Percentiles rank a stretch among this genome's conserved stretches.
phyloP scores from a whole-genome alignment of 768 basidiomycete genomes.

The Psilocybe azurescens region DNA sequence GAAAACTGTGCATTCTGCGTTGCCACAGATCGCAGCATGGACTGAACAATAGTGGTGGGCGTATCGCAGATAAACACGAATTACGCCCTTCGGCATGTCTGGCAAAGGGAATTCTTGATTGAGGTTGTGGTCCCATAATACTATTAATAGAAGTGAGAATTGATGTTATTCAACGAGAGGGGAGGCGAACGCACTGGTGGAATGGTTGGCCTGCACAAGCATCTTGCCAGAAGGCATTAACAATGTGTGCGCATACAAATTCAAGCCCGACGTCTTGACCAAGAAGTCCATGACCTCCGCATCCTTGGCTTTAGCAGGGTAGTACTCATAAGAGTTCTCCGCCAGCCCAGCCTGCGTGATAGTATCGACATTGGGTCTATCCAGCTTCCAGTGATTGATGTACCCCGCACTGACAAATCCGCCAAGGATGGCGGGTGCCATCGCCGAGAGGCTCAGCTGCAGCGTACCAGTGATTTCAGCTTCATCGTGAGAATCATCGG shows the following conservation, averaged over 20 bases:
- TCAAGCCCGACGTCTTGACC: slow-evolving; percentile 73
- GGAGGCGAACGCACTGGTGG: slow-evolving; percentile 62
- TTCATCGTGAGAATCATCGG: slow-evolving; percentile 66
- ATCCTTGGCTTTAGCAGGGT: slow-evolving; percentile 57
- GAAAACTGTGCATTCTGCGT: too few relatives aligned
- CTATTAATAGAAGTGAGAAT: slow-evolving; percentile 15
- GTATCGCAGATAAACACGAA: slow-evolving; percentile 87
- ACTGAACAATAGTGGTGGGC: slow-evolving; percentile 90
- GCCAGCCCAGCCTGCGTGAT: slow-evolving; percentile 66
- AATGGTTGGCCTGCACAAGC: too few relatives aligned
- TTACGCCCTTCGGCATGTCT: slow-evolving; percentile 74
- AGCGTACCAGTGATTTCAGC: slow-evolving; percentile 77
- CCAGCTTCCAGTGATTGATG: slow-evolving; percentile 76
- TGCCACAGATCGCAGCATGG: too few relatives aligned
- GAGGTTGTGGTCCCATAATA: slow-evolving; percentile 39
- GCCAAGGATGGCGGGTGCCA: slow-evolving; percentile 80
- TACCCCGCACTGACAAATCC: slow-evolving; percentile 82
- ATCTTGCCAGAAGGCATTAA: slow-evolving; percentile 78
- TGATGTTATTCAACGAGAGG: background rate
- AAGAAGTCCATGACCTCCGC: slow-evolving; percentile 69
- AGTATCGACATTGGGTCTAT: slow-evolving; percentile 71
- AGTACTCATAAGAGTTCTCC: slow-evolving; percentile 87
- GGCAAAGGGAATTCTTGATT: slow-evolving; percentile 70
- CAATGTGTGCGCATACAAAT: slow-evolving; percentile 77
- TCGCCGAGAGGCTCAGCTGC: slow-evolving; percentile 75